phyloP scores from a whole-genome alignment of 768 basidiomycete species.

The Suillus discolor region DNA sequence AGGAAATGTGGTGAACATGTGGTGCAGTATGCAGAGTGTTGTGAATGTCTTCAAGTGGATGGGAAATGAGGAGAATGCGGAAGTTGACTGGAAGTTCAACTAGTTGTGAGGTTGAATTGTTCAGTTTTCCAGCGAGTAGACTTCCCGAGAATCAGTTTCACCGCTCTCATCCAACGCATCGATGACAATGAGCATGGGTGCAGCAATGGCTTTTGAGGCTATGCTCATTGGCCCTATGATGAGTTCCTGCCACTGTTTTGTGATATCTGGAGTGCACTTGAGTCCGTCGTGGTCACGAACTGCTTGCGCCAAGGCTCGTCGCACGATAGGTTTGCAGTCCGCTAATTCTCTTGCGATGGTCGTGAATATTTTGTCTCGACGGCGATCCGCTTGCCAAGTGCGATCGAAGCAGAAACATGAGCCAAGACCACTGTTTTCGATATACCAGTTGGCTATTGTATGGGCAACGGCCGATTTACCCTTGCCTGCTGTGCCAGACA shows the following conservation, averaged over 20 bases:
- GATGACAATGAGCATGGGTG: constrained; percentile 27
- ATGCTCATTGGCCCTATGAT: constrained; percentile 16
- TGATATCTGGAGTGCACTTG: neutral
- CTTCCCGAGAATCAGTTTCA: constrained; percentile 7
- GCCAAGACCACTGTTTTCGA: constrained; percentile 15
- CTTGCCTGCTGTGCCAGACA: constrained; percentile 18
- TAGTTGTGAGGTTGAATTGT: neutral
- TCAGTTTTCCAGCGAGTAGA: constrained; percentile 1
- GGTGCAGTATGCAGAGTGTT: constrained; percentile 8
- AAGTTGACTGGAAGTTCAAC: constrained; percentile 10
- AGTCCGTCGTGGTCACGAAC: constrained; percentile 5
- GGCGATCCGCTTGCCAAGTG: neutral
- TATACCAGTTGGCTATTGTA: constrained; percentile 15
- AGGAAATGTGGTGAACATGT: neutral
- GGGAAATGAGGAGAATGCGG: constrained; percentile 22
- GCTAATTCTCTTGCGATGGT: neutral
- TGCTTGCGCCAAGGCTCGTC: neutral
- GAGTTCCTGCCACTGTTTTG: constrained; percentile 19
- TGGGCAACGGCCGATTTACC: constrained; percentile 24
- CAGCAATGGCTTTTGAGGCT: constrained; percentile 9
- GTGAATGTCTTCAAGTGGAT: constrained; percentile 9
- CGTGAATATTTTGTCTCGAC: constrained; percentile 8
- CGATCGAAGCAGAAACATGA: constrained; percentile 19
- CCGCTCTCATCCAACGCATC: constrained; percentile 27
- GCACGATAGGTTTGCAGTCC: constrained; percentile 1